A percentile compares a stretch with the other conserved stretches of the same genome.
phyloP scores from a whole-genome alignment of 2,329 filamentous ascomycete species.

The Arthroderma uncinatum region DNA sequence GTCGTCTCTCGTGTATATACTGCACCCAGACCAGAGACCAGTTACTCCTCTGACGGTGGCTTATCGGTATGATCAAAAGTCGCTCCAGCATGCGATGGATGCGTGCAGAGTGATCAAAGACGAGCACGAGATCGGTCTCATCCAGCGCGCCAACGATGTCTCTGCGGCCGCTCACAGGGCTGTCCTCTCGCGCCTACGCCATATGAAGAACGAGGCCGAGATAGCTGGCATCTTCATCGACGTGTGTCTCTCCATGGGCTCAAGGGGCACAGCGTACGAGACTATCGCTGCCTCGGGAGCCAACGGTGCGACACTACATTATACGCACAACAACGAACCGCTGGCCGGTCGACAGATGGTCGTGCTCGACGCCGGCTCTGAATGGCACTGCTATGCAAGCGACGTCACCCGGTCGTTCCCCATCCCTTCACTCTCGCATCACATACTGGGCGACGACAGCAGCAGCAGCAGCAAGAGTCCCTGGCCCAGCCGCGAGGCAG shows the following conservation, averaged over 20 bases:
- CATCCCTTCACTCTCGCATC: constrained; percentile 62
- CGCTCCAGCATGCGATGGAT: constrained; percentile 48
- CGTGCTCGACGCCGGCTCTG: constrained; percentile 71
- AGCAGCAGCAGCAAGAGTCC: constrained; percentile 38
- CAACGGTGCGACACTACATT: constrained; percentile 77
- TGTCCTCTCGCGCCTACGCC: constrained; percentile 50
- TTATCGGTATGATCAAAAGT: constrained; percentile 18
- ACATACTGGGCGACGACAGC: background rate
- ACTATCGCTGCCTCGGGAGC: constrained; percentile 73
- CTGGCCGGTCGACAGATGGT: constrained; percentile 63
- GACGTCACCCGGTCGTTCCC: constrained; percentile 80
- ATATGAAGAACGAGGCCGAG: constrained; percentile 65
- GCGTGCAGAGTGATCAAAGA: constrained; percentile 60
- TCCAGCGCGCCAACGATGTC: constrained; percentile 59
- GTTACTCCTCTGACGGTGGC: background rate
- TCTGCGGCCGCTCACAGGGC: constrained; percentile 56
- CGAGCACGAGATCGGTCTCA: constrained; percentile 61
- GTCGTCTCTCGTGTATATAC: constrained; percentile 26
- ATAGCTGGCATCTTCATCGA: constrained; percentile 72
- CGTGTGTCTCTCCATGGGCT: constrained; percentile 61
- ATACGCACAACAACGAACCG: constrained; percentile 65
- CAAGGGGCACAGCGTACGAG: constrained; percentile 75
- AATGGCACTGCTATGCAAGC: constrained; percentile 62
- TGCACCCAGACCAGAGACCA: constrained; percentile 30
- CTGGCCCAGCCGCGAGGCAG: constrained; percentile 50